Base-by-base conservation (phyloP, 768 basidiomycete genomes). In the Trichaptum fuscoviolaceum region DNA sequence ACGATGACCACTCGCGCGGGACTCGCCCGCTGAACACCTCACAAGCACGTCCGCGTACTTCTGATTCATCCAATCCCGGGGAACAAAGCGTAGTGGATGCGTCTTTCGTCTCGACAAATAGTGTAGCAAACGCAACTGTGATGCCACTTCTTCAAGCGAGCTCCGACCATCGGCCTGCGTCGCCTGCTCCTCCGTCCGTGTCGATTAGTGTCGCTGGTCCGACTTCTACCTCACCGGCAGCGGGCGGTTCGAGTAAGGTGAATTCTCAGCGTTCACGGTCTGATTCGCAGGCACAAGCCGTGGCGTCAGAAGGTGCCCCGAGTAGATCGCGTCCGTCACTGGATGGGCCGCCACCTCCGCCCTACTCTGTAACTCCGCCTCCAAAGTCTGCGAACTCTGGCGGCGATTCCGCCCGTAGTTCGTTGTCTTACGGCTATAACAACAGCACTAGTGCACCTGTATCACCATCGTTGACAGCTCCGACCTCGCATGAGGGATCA, bases 301-400 rank as follows among this genome's bases (percentile, higher is more conserved):
- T n/a, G 20, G 57, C 59, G 25, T 24, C 59, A 25, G 25, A 61
- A 3, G 59, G 59, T 25, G 25, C n/a, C 9, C 59, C 23, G 24
- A 52, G 42, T 52, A 52, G 42, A 52, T 15, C 42, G 20, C 59
- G 59, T 25, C 59, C 59, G 59, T 61, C 59, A 25, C 8, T 61
- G 24, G 59, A 61, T 23, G 30, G 24, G 10, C 25, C 59, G 23
- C 59, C 59, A n/a, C 57, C 57, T n/a, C 57, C 57, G 10, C 59
- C 59, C 25, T 61, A 61, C 23, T 61, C 59, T 18, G 59, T 61
- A 12, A 61, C 59, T 25, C 59, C 59, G 24, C 59, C 59, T 25
- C 25, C 59, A 12, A 25, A 34, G 24, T 25, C 59, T 34, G 59
- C 17, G 15, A 61, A 34, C 18, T 61, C 59, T 61, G 24, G 25